Percentiles rank a stretch among this genome's conserved stretches.
Evolutionary conservation across 495 filamentous ascomycete species (phyloP).

Genomic region (Pseudevernia furfuracea): DNA sequence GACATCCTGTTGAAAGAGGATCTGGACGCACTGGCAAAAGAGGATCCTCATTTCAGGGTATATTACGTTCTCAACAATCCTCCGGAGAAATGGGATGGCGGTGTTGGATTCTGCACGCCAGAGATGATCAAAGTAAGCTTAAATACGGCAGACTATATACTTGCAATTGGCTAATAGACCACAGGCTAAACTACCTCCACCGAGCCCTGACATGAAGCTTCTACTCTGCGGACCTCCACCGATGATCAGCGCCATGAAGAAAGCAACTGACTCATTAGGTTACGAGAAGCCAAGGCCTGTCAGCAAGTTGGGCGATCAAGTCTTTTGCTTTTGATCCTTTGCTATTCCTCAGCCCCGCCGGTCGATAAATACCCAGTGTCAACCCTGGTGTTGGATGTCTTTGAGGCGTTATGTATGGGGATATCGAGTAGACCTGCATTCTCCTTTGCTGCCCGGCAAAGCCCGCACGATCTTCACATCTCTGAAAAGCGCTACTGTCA

Average conservation of each 20-base stretch:
- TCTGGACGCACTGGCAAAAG: conserved; percentile 64
- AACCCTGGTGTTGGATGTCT: background rate
- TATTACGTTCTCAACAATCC: conserved; percentile 97
- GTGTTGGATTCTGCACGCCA: conserved; percentile 84
- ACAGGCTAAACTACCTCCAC: conserved; percentile 54
- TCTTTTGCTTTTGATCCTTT: conserved; percentile 76
- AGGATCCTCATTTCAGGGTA: conserved; percentile 73
- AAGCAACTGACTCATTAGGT: conserved; percentile 78
- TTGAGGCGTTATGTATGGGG: background rate
- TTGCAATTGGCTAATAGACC: background rate
- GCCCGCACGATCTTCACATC: background rate
- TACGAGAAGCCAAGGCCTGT: conserved; percentile 87
- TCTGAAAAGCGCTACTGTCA: background rate
- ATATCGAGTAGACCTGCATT: background rate
- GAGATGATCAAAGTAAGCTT: conserved; percentile 84
- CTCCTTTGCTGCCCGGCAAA: background rate
- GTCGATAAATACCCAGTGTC: background rate
- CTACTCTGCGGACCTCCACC: conserved; percentile 94
- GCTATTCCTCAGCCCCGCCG: background rate
- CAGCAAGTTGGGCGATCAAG: conserved; percentile 95
- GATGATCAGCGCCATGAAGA: conserved; percentile 97
- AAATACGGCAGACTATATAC: background rate
- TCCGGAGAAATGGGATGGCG: conserved; percentile 79
- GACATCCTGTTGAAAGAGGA: conserved; percentile 92
- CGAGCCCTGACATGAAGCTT: conserved; percentile 83